phyloP scores from a whole-genome alignment of 1,139 yeast genomes.

The Geotrichum cucujoidarum region DNA sequence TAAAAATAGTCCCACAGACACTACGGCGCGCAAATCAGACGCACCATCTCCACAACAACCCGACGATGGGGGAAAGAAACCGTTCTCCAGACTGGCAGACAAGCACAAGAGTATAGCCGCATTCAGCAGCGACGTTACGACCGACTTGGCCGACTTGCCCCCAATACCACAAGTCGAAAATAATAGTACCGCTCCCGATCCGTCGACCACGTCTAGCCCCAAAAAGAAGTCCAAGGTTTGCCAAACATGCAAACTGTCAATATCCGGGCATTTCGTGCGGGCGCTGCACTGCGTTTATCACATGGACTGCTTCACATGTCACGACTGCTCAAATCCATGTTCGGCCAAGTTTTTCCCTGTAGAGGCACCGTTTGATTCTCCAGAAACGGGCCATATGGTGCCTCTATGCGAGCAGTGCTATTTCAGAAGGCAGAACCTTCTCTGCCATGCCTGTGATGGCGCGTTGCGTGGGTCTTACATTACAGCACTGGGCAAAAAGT shows the following conservation, averaged over 20 bases:
- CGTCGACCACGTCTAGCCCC: constrained; percentile 8
- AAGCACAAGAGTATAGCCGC: constrained; percentile 19
- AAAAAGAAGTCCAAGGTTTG: constrained; percentile 40
- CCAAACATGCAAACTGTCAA: constrained; percentile 58
- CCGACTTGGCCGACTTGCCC: not conserved
- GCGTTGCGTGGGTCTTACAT: constrained; percentile 92
- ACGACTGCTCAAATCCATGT: constrained; percentile 74
- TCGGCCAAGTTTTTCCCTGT: constrained; percentile 66
- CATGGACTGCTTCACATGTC: constrained; percentile 80
- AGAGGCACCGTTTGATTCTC: constrained; percentile 30
- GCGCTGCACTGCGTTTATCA: constrained; percentile 79
- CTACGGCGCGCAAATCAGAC: not conserved
- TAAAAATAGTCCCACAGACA: not conserved
- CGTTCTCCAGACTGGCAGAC: constrained; percentile 10
- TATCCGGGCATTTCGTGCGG: constrained; percentile 77
- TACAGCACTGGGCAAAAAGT: constrained; percentile 86
- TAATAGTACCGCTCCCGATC: constrained; percentile 7
- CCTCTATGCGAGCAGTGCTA: constrained; percentile 93
- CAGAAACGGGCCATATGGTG: constrained; percentile 47
- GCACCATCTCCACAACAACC: not conserved
- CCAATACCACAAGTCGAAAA: constrained; percentile 9
- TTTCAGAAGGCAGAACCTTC: constrained; percentile 72
- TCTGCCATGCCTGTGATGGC: constrained; percentile 77
- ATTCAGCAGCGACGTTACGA: constrained; percentile 3
- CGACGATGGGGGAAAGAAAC: constrained; percentile 9